A percentile compares a stretch with the other conserved stretches of the same genome.
Evolutionary conservation across 805 yeast species (phyloP).

Genomic region (Yamadazyma akitaensis): DNA sequence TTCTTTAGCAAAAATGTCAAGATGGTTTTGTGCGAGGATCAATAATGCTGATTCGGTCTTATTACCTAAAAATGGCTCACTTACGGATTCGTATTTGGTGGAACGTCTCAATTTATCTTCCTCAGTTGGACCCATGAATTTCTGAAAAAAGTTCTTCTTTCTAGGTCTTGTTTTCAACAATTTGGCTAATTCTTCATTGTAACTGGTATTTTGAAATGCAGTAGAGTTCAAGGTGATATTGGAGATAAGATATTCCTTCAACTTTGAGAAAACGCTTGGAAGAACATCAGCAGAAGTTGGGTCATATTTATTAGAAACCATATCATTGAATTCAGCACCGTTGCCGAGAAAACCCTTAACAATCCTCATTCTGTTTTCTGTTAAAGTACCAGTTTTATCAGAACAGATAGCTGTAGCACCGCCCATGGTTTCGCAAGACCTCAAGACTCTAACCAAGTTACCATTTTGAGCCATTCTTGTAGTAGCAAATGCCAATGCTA

Average conservation of each 20-base stretch:
- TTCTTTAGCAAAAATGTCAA: conserved; percentile 43
- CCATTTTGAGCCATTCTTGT: conserved; percentile 97
- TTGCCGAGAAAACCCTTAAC: conserved; percentile 70
- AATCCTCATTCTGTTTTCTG: conserved; percentile 90
- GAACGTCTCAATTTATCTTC: conserved; percentile 11
- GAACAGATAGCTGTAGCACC: conserved; percentile 97
- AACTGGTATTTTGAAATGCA: conserved; percentile 74
- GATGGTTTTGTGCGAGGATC: conserved; percentile 56
- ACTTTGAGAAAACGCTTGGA: conserved; percentile 17
- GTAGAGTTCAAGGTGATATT: conserved; percentile 81
- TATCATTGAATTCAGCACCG: conserved; percentile 49
- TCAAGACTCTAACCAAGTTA: conserved; percentile 88
- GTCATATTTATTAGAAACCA: conserved; percentile 19
- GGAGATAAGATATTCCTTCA: conserved; percentile 31
- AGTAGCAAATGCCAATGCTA: conserved; percentile 96
- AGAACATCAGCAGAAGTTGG: conserved; percentile 24
- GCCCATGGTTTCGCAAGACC: conserved; percentile 98
- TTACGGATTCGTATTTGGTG: conserved; percentile 15
- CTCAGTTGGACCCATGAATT: conserved; percentile 15
- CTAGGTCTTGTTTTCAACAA: conserved; percentile 27
- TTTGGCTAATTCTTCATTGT: conserved; percentile 29
- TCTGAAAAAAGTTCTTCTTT: conserved; percentile 25
- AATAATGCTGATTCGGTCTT: conserved; percentile 92
- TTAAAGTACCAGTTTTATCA: conserved; percentile 95
- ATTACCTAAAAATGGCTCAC: conserved; percentile 79